Percentiles rank a stretch among this genome's conserved stretches.
phyloP scores from a whole-genome alignment of 2,329 filamentous ascomycete species.

The Claviceps sp. region DNA sequence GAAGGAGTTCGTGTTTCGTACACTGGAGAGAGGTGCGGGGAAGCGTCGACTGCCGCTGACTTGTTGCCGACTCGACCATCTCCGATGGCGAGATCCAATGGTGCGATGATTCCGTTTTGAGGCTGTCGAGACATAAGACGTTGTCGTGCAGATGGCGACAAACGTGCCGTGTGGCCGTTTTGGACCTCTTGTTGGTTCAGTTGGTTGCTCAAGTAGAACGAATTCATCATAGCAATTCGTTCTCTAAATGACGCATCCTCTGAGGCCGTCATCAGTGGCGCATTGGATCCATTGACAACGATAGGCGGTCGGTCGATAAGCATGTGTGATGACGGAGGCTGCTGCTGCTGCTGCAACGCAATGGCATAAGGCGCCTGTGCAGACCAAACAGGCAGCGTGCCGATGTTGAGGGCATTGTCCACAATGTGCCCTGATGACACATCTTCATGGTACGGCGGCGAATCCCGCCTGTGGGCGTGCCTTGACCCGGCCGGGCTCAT shows the following conservation, averaged over 20 bases:
- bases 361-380: slow-evolving; percentile 1
- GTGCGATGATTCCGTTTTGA: slow-evolving; percentile 37
- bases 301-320: slow-evolving; percentile 16
- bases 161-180: slow-evolving; percentile 15
- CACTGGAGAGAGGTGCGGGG: slow-evolving; percentile 52
- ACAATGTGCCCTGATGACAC: slow-evolving; percentile 6
- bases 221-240: slow-evolving; percentile 26
- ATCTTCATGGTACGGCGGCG: slow-evolving; percentile 10
- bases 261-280: slow-evolving; percentile 8
- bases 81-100: slow-evolving; percentile 40
- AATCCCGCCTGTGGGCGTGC: slow-evolving; percentile 4
- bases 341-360: slow-evolving; percentile 2
- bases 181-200: slow-evolving; percentile 19
- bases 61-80: slow-evolving; percentile 24
- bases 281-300: slow-evolving; percentile 23
- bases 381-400: slow-evolving; percentile 4
- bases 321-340: slow-evolving; percentile 6
- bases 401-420: slow-evolving; percentile 19
- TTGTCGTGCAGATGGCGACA: slow-evolving; percentile 23
- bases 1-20: slow-evolving; percentile 62
- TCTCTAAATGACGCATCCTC: slow-evolving; percentile 30
- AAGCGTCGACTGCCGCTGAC: slow-evolving; percentile 24
- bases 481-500: slow-evolving; percentile 8
- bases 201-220: slow-evolving; percentile 15
- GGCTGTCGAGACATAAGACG: slow-evolving; percentile 26